Evolutionary conservation across 2,329 filamentous ascomycete genomes (phyloP).

Genomic region (Purpureocillium lavendulum): DNA sequence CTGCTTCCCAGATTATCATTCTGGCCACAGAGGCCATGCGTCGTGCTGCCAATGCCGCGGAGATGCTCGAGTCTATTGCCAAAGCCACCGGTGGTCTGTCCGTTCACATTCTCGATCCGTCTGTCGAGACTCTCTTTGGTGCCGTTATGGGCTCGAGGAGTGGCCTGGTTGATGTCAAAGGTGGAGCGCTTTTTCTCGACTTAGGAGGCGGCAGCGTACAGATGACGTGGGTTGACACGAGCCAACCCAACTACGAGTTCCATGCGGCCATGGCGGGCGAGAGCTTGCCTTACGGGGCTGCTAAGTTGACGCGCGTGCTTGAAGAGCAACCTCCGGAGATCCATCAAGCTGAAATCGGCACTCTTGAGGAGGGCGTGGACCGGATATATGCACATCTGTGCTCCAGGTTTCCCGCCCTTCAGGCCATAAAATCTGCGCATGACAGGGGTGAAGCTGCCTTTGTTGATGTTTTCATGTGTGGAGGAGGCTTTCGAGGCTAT

Average conservation of each 20-base stretch:
- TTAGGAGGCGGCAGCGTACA: constrained; percentile 67
- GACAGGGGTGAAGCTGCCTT: constrained; percentile 24
- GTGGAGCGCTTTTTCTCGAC: constrained; percentile 72
- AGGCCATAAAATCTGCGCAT: constrained; percentile 25
- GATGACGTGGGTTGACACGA: constrained; percentile 54
- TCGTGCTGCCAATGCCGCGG: constrained; percentile 63
- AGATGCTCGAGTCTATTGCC: constrained; percentile 59
- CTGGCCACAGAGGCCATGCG: constrained; percentile 87
- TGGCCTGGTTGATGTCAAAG: constrained; percentile 52
- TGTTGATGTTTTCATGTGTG: constrained; percentile 74
- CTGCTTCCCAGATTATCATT: constrained; percentile 55
- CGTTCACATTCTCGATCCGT: constrained; percentile 66
- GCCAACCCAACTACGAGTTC: constrained; percentile 35
- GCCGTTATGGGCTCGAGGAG: constrained; percentile 72
- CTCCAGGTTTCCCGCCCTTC: constrained; percentile 40
- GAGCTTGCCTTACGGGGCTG: constrained; percentile 55
- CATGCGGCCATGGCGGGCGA: constrained; percentile 45
- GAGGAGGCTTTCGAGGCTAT: constrained; percentile 85
- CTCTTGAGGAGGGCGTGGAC: constrained; percentile 50
- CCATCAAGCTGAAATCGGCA: constrained; percentile 38
- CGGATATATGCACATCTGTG: constrained; percentile 50
- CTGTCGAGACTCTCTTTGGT: constrained; percentile 75
- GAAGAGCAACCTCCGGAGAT: constrained; percentile 27
- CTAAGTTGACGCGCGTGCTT: constrained; percentile 44
- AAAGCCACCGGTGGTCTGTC: constrained; percentile 52